Base-by-base conservation (phyloP, 2,329 filamentous ascomycete genomes). In the Aureobasidium sp. region DNA sequence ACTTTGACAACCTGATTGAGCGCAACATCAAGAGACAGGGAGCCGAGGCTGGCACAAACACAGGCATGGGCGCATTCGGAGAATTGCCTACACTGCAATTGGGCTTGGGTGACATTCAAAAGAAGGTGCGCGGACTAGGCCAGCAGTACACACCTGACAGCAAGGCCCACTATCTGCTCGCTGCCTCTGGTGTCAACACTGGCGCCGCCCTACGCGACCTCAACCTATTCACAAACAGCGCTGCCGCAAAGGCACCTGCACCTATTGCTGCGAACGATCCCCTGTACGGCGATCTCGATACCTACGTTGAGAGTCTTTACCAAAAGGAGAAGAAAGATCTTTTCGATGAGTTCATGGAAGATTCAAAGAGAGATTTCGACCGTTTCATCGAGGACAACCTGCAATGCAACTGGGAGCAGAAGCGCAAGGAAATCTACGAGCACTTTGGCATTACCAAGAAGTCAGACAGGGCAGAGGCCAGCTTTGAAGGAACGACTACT, bases 381-480 rank as follows among this genome's bases (percentile, higher is more conserved):
- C 84, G 85, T 64, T 97, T 96, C 73, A 81, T 99, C 62, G 92
- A 97, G 73, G 92, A 97, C 69, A 95, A 96, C 71, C 87, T 97
- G 55, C 90, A 92, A 26, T 87, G 96, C 79, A 92, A 97, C 73
- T 97, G 94, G 92, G 92, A 97, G 69, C 87, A 89, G 17, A 93
- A 97, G 77, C 87, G 93, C 65, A 90, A 89, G 74, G 87, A 87
- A 67, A 96, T 99, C 66, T 97, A 97, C 75, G 87, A 96, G 70
- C 94, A 99, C 75, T 97, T 99, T 74, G 94, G 94, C 15, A 88
- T 99, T 17, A 81, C 78, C 47, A 78, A 76, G 65, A 78, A 72
- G 24, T 66, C 69, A 4, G 66, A 67, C 15, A 75, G 75, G 59
- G 73, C 75, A 26, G 63, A 65, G 32, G 63, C 44, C n/a, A 57